Evolutionary conservation across 495 filamentous ascomycete species (phyloP).

Genomic region (Podospora comata): DNA sequence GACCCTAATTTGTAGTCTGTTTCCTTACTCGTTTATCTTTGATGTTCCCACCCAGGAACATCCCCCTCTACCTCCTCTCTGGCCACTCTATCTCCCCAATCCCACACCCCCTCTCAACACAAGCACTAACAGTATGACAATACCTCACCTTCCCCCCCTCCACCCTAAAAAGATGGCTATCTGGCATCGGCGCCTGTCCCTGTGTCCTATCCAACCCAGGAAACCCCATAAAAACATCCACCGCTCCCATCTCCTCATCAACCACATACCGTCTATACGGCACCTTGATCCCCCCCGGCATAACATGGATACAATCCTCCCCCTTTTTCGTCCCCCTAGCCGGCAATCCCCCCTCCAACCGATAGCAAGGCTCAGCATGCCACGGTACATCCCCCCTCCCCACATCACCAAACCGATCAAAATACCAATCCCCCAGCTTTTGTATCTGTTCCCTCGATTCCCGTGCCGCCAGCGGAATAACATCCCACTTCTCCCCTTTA

Average conservation of each 20-base stretch:
- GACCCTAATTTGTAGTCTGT: not conserved
- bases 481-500: not conserved
- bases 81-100: not conserved
- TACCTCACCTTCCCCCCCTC: conserved; percentile 40
- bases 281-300: conserved; percentile 33
- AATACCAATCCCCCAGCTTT: conserved; percentile 38
- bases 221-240: conserved; percentile 40
- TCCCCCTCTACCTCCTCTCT: not conserved
- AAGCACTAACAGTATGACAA: conserved; percentile 33
- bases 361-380: conserved; percentile 31
- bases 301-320: conserved; percentile 16
- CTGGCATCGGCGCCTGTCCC: conserved; percentile 32
- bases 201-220: conserved; percentile 37
- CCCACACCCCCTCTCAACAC: conserved; percentile 6
- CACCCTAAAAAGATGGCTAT: conserved; percentile 39
- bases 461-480: not conserved
- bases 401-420: conserved; percentile 36
- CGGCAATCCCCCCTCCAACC: conserved; percentile 36
- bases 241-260: conserved; percentile 37
- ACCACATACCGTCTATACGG: conserved; percentile 40
- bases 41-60: not conserved
- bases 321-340: conserved; percentile 12
- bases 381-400: conserved; percentile 33
- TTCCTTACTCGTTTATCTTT: not conserved
- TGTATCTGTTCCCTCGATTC: conserved; percentile 30